A percentile compares a stretch with the other conserved stretches of the same genome.
Conservation (phyloP, 306 rosid genomes). For the Lagenaria siceraria region DNA sequence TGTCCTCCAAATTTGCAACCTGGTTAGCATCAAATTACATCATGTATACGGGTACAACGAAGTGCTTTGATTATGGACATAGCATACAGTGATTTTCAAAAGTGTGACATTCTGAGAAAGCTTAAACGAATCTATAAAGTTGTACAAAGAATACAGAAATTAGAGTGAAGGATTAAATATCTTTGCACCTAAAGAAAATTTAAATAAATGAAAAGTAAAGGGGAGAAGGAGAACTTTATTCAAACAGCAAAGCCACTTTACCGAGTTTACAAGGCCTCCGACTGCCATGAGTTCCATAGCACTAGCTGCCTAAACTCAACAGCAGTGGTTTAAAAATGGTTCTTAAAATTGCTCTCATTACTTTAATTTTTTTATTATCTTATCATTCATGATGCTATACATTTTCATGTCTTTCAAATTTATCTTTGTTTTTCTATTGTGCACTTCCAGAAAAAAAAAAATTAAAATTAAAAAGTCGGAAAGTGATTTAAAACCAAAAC, state of each 20-base stretch:
- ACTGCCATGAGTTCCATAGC: no score
- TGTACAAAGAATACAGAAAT: neutral
- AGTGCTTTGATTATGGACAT: slow-evolving; percentile 17
- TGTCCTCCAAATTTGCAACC: slow-evolving; percentile 82
- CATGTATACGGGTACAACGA: slow-evolving; percentile 4
- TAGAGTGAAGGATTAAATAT: neutral
- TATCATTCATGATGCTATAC: neutral
- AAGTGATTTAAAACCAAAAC: neutral
- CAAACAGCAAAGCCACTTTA: neutral
- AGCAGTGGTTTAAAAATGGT: neutral
- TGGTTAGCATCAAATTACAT: slow-evolving; percentile 28
- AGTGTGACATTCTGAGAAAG: neutral
- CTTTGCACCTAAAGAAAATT: neutral
- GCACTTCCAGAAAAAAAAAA: neutral
- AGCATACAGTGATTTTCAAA: slow-evolving; percentile 2
- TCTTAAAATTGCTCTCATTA: neutral
- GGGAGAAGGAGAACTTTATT: neutral
- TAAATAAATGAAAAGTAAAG: neutral
- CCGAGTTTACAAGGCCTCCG: no score
- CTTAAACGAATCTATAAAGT: neutral
- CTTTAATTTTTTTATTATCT: neutral
- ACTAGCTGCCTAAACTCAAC: no score
- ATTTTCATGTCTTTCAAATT: neutral
- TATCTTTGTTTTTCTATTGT: neutral
- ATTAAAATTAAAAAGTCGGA: neutral